Base-by-base conservation (phyloP, 2,329 filamentous ascomycete genomes). In the Fusarium sp. region DNA sequence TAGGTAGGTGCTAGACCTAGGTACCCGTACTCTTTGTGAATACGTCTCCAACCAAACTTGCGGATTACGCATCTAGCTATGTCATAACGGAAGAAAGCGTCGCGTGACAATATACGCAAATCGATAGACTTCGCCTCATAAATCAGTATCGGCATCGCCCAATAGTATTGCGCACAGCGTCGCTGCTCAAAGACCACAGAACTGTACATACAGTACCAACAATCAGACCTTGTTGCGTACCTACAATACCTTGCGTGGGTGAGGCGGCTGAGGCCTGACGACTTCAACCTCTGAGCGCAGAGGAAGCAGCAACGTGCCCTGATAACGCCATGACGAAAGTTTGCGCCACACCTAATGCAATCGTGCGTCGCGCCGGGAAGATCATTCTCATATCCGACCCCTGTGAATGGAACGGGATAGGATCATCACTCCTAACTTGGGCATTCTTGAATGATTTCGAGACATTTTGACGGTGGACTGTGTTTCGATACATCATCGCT, bases 241-340 rank as follows among this genome's bases (percentile, higher is more conserved):
- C 10, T 38, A 38, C 18, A n/a, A 38, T 38, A n/a, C 27, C 52
- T 67, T 58, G 49, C 48, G 57, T 71, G 63, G 54, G 38, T 38
- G 45, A 62, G 49, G 53, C 64, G 63, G 54, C 32, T 38, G 45
- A 62, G 49, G 53, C 64, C 59, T 52, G 58, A 53, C 34, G 15
- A 55, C 56, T 49, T 47, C 30, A 60, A 54, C 70, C 70, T 72
- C 59, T 72, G 34, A 73, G 70, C 63, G 40, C 66, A 18, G 41
- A 69, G 64, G 29, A 56, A 47, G 16, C 38, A 29, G 34, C 63
- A 73, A 73, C 70, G 70, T 72, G 70, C 70, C 56, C 48, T n/a
- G 38, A 61, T 44, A 38, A n/a, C 43, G 56, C 57, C 49, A 73
- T 68, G 70, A 71, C 70, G 67, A 69, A 65, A 67, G 57, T 58